Evolutionary conservation across 2,329 filamentous ascomycete genomes (phyloP), one percentile per base, ranked within the genome.

Genomic region (Sclerotinia trifoliorum): DNA sequence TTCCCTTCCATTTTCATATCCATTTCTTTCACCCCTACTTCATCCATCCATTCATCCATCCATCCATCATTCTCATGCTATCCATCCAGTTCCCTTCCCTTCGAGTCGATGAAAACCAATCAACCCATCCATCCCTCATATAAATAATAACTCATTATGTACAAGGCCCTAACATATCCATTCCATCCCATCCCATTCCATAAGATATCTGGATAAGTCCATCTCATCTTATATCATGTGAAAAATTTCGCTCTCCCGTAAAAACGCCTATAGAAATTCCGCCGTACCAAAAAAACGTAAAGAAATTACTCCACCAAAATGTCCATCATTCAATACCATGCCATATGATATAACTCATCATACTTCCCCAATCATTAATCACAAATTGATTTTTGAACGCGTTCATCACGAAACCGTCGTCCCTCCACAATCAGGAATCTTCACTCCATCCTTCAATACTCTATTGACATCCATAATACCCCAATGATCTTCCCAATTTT

Each of bases 401-500:
- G 24, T 58, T 49, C 64, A 58, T 66, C 52, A 66, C 44, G 42
- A 66, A 39, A 76, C 75, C 10, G 74, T 76, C 81, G 90, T 88
- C 39, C 93, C 93, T 32, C 84, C 90, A 77, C 94, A 98, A 78
- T 94, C 89, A 0, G 94, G 94, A 74, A 98, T 97, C 77, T 86
- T 89, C 75, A 98, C 80, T 1, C 94, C 94, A 0, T 84, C 75
- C 80, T 98, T 98, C 73, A 98, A 81, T 48, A 94, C 92, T 68
- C 94, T 87, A 75, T 93, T 85, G 4, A 92, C 85, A 74, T 96
- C 92, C 87, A 98, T 89, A 19, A 98, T 81, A 13, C 95, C 94
- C 94, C 94, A 97, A 78, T 97, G 91, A 78, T 96, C 92, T 81
- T 98, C 94, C 94, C 94, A 97, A 65, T 91, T 84, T 81, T 94